Conservation (phyloP, 2,329 filamentous ascomycete species). For the Fusarium mexicanum region DNA sequence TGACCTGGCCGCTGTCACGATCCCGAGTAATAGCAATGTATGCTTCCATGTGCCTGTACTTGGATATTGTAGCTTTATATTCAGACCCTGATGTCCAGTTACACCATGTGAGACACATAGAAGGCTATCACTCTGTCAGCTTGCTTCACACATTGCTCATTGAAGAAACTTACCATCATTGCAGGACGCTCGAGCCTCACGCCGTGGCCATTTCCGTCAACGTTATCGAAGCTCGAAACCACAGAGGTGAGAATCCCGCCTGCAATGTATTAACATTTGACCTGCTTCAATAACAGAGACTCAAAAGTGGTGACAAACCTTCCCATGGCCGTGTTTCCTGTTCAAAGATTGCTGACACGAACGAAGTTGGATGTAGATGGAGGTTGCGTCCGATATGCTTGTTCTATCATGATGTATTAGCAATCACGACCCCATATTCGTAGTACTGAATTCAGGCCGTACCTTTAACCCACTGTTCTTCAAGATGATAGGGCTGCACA, state of each 20-base stretch:
- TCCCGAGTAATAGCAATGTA: neutral
- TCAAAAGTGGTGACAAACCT: neutral
- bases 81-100: neutral
- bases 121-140: neutral
- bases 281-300: fast-evolving
- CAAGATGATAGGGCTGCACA: neutral
- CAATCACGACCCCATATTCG: neutral
- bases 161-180: neutral
- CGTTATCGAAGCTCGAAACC: neutral
- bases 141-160: fast-evolving
- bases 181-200: neutral
- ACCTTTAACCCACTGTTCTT: neutral
- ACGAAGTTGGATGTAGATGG: neutral
- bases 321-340: conserved; percentile 2
- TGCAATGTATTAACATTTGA: neutral
- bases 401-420: neutral
- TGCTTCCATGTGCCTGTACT: neutral
- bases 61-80: neutral
- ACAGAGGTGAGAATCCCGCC: neutral
- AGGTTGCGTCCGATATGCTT: neutral
- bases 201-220: neutral
- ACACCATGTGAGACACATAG: neutral
- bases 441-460: neutral
- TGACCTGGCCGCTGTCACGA: neutral
- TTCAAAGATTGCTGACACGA: neutral